phyloP scores from a whole-genome alignment of 441 rosid genomes.

The Viola pubescens region DNA sequence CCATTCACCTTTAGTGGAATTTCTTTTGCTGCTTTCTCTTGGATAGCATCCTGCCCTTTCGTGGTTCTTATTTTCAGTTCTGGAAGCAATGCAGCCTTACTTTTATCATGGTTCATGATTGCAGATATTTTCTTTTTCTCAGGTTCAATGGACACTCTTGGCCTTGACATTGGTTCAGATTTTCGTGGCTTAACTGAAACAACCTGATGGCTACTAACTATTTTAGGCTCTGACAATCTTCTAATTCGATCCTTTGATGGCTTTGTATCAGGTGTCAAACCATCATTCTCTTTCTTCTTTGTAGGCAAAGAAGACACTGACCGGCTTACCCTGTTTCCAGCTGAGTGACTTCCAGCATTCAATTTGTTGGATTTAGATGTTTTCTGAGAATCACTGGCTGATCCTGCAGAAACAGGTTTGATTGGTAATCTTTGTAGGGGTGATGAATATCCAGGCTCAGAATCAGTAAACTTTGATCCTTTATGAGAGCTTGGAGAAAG shows the following conservation, averaged over 20 bases:
- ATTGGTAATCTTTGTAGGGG: conserved; percentile 55
- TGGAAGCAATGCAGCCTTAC: conserved; percentile 84
- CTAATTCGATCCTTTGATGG: conserved; percentile 61
- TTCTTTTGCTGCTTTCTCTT: conserved; percentile 33
- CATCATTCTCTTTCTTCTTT: conserved; percentile 42
- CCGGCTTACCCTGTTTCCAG: conserved; percentile 48
- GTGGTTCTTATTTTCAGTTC: conserved; percentile 62
- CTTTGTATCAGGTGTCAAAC: conserved; percentile 45
- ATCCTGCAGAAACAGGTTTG: conserved; percentile 43
- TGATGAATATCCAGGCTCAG: conserved; percentile 66
- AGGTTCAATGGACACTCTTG: conserved; percentile 38
- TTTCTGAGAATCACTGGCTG: conserved; percentile 36
- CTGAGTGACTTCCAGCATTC: conserved; percentile 44
- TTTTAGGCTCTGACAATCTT: conserved; percentile 86
- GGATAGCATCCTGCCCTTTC: conserved; percentile 32
- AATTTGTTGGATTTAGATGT: conserved; percentile 46
- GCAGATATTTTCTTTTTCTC: conserved; percentile 81
- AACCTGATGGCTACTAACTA: conserved; percentile 27
- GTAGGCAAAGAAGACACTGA: conserved; percentile 68
- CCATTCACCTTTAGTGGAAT: conserved; percentile 25
- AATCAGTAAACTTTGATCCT: conserved; percentile 80
- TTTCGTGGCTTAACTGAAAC: conserved; percentile 48
- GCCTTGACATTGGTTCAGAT: conserved; percentile 33
- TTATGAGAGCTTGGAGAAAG: conserved; percentile 58
- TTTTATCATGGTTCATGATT: conserved; percentile 72